These are phyloP conservation scores for Heracleum sosnowskyi DNA, from an alignment of 129 eudicot genomes.

Conservation along the genomic window DNA sequence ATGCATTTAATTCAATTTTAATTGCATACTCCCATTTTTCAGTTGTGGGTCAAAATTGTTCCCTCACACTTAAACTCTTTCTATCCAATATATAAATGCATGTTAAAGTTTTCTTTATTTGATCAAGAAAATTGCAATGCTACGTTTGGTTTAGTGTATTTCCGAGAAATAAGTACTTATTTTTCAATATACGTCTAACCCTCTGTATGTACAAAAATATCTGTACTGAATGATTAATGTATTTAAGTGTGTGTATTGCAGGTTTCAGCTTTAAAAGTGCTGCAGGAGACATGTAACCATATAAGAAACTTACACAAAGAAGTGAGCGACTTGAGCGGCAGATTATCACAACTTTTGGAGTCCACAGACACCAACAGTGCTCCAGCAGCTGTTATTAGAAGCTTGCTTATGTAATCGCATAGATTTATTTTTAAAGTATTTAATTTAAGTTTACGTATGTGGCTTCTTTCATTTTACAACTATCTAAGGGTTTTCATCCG, in stretches of 20 bases:
- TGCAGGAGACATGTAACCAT: constrained; percentile 94
- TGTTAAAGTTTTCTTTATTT: not conserved
- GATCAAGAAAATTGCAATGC: no score
- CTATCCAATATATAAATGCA: not conserved
- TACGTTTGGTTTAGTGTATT: no score
- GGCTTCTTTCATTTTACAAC: not conserved
- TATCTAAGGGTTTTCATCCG: not conserved
- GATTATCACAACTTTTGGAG: constrained; percentile 75
- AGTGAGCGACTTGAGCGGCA: constrained; percentile 78
- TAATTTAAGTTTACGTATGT: not conserved
- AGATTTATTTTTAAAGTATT: no score
- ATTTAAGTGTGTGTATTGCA: constrained; percentile 14
- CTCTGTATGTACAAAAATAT: no score
- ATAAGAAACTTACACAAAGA: constrained; percentile 79
- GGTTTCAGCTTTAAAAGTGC: constrained; percentile 82
- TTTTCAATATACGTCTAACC: no score
- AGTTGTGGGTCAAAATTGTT: constrained; percentile 10
- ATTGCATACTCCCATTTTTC: constrained; percentile 25
- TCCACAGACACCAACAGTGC: constrained; percentile 77
- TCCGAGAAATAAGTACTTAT: no score
- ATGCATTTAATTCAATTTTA: constrained; percentile 34
- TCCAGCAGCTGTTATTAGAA: constrained; percentile 90
- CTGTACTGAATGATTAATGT: not conserved
- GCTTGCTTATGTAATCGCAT: constrained; percentile 73
- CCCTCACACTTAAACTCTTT: not conserved